Percentiles rank a stretch among this genome's conserved stretches.
These are phyloP conservation scores for Phaffomyces opuntiae DNA, from an alignment of 805 yeast genomes.

Conservation along the genomic window DNA sequence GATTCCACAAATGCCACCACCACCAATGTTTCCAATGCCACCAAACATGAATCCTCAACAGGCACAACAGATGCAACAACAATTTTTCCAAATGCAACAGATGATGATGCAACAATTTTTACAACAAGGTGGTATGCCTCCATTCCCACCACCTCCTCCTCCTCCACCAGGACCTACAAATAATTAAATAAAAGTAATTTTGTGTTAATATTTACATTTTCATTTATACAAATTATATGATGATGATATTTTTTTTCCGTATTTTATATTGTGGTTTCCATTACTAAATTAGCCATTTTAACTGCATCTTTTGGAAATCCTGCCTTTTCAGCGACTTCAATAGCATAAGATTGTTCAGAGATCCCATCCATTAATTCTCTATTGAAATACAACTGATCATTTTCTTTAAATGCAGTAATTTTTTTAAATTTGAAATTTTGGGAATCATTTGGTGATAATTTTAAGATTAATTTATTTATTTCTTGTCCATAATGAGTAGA, in stretches of 20 bases:
- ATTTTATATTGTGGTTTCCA: constrained; percentile 21
- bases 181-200: not conserved
- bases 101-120: constrained; percentile 23
- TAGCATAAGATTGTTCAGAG: constrained; percentile 91
- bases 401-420: constrained; percentile 26
- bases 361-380: constrained; percentile 89
- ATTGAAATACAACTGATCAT: constrained; percentile 65
- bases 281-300: constrained; percentile 70
- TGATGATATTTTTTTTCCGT: not conserved
- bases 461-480: constrained; percentile 64
- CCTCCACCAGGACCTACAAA: constrained; percentile 1
- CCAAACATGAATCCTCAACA: constrained; percentile 18
- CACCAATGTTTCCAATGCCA: constrained; percentile 22
- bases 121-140: not conserved
- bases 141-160: too few relatives aligned
- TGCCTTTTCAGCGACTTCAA: constrained; percentile 92
- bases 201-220: too few relatives aligned
- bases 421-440: constrained; percentile 65
- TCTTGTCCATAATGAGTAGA: constrained; percentile 95
- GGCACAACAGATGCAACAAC: constrained; percentile 24
- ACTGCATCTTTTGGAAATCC: constrained; percentile 84
- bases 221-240: not conserved
- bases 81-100: constrained; percentile 23
- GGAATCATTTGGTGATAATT: constrained; percentile 49
- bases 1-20: constrained; percentile 8